A percentile compares a stretch with the other conserved stretches of the same genome.
phyloP scores from a whole-genome alignment of 345 rosid genomes.

The Noccaea bulbosa region DNA sequence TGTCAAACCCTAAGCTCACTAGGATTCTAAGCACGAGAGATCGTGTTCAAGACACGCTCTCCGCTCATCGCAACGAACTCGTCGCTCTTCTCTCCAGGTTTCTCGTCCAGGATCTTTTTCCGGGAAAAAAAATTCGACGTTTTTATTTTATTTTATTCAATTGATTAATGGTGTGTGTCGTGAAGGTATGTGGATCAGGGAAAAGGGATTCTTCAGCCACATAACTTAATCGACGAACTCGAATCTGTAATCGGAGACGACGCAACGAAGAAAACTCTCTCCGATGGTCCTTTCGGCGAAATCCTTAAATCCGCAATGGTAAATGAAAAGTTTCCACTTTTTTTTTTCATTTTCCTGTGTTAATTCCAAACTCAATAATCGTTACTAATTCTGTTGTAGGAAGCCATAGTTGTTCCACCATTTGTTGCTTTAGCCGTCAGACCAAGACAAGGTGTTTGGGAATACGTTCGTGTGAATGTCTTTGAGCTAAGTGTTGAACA shows the following conservation, averaged over 20 bases:
- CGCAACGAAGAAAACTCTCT: constrained; percentile 52
- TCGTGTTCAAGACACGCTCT: constrained; percentile 87
- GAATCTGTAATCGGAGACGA: constrained; percentile 65
- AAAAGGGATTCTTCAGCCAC: constrained; percentile 87
- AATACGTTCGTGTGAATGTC: constrained; percentile 89
- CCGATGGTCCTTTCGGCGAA: constrained; percentile 74
- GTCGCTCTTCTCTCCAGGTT: constrained; percentile 95
- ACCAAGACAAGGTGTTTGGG: constrained; percentile 99
- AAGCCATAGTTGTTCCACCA: constrained; percentile 94
- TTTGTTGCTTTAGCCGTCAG: constrained; percentile 92
- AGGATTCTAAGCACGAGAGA: constrained; percentile 81
- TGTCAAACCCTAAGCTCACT: constrained; percentile 59
- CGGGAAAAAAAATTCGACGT: constrained; percentile 3
- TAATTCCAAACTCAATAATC: neutral
- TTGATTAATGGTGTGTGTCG: constrained; percentile 2
- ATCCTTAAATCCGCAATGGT: constrained; percentile 82
- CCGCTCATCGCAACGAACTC: constrained; percentile 88
- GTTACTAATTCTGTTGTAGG: constrained; percentile 50
- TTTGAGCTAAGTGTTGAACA: constrained; percentile 86
- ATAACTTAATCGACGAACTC: constrained; percentile 82
- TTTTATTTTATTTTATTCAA: neutral
- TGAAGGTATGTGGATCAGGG: constrained; percentile 93
- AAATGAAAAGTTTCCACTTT: neutral
- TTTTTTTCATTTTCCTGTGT: neutral
- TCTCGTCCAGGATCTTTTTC: neutral